phyloP scores from a whole-genome alignment of 2,329 filamentous ascomycete genomes.

The Camptophora hylomeconis region DNA sequence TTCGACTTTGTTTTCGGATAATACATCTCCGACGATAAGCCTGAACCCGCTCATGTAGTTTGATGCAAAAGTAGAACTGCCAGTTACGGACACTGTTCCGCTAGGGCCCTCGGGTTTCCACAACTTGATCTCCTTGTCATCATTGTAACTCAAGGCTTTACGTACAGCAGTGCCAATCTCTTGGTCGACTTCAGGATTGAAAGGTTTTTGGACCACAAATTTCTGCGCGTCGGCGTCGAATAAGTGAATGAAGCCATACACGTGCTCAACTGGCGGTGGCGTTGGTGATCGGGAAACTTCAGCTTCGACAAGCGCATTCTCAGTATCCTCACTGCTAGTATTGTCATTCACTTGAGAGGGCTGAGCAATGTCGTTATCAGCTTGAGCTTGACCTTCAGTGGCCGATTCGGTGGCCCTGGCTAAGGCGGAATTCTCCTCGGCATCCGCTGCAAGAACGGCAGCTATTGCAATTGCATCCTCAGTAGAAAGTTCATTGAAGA shows the following conservation, averaged over 20 bases:
- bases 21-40: constrained; percentile 29
- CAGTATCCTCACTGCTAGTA: constrained; percentile 2
- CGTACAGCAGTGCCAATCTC: constrained; percentile 28
- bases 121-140: constrained; percentile 28
- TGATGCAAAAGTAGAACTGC: constrained; percentile 11
- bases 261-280: constrained; percentile 14
- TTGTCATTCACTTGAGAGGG: constrained; percentile 2
- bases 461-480: constrained; percentile 21
- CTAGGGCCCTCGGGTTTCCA: constrained; percentile 24
- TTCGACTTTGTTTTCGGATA: constrained; percentile 21
- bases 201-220: constrained; percentile 27
- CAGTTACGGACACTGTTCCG: constrained; percentile 2
- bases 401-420: constrained; percentile 4
- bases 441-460: constrained; percentile 16
- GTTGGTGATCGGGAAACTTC: constrained; percentile 2
- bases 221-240: constrained; percentile 38
- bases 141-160: constrained; percentile 25
- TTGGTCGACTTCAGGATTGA: constrained; percentile 27
- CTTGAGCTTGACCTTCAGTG: constrained; percentile 3
- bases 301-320: no score
- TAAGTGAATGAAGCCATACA: constrained; percentile 38
- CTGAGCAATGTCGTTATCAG: neutral
- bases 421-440: constrained; percentile 4
- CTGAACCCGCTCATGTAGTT: constrained; percentile 22
- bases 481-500: constrained; percentile 7